phyloP scores from a whole-genome alignment of 108 stramenopile species.

The Cafeteria roenbergensis region DNA sequence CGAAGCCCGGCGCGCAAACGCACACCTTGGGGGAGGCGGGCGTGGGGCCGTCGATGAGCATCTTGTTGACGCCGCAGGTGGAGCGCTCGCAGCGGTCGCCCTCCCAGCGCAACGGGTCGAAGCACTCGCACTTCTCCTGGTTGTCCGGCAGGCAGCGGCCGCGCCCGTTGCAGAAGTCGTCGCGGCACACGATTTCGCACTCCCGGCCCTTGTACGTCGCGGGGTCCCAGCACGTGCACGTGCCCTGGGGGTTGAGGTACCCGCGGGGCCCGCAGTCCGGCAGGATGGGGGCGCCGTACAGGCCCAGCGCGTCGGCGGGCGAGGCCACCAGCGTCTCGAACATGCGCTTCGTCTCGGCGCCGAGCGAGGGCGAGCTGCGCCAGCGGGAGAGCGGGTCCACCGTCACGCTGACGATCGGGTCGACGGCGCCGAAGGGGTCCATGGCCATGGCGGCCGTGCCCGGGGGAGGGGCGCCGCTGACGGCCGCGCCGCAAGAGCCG shows the following conservation, averaged over 20 bases:
- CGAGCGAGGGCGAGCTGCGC: too few species aligned
- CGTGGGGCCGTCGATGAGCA: not conserved
- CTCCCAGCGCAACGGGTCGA: constrained; percentile 5
- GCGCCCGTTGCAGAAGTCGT: constrained; percentile 5
- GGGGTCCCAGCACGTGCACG: not conserved
- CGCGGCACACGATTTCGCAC: not conserved
- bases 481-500: too few species aligned
- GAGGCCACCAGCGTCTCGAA: not conserved
- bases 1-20: not conserved
- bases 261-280: not conserved
- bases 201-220: too few species aligned
- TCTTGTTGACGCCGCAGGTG: not conserved
- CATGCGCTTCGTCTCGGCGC: too few species aligned
- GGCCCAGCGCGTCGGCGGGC: not conserved
- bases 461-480: not conserved
- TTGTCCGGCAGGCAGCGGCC: not conserved
- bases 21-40: not conserved
- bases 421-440: too few species aligned
- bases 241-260: not conserved
- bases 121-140: constrained; percentile 1
- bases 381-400: too few species aligned
- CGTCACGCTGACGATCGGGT: too few species aligned
- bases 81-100: not conserved
- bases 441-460: too few species aligned
- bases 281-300: not conserved